Evolutionary conservation across 192 early-diverging fungal genomes (phyloP), one percentile per base, ranked within the genome.

Genomic region (Gonapodya sp.): DNA sequence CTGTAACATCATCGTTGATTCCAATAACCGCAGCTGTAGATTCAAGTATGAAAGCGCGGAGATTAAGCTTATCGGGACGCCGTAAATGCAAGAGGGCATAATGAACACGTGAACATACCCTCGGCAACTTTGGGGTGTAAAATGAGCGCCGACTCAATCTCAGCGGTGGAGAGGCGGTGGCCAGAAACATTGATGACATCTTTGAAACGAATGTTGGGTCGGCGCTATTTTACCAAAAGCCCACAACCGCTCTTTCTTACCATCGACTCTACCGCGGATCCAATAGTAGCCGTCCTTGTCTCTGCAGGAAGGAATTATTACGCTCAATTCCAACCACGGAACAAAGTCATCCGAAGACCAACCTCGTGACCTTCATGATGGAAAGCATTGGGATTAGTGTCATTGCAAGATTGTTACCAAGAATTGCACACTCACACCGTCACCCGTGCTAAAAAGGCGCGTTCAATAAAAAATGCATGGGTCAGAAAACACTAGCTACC

Each of bases 171-270:
- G 83, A 98, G 87, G 84, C 96, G 93, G 88, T 98, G 96, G 32
- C 96, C 96, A 16, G 94, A 92, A 36, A 98, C 95, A 86, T 97
- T 97, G 87, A 98, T 96, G 36, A 97, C 96, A 85, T 98, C 94
- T 87, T 88, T 87, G n/a, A 31, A 34, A 79, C 83, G 24, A 1
- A 0, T n/a, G n/a, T n/a, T n/a, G n/a, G n/a, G n/a, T n/a, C n/a
- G n/a, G n/a, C n/a, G n/a, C n/a, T n/a, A n/a, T n/a, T n/a, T n/a
- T n/a, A n/a, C n/a, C n/a, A n/a, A n/a, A n/a, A n/a, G n/a, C n/a
- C n/a, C n/a, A n/a, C n/a, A n/a, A n/a, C n/a, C n/a, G n/a, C n/a
- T n/a, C n/a, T n/a, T n/a, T n/a, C 46, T 64, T 64, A 64, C 46
- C 46, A 36, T 89, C 89, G 73, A 96, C 94, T 81, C 97, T 92